Percentiles rank a stretch among this genome's conserved stretches.
Conservation (phyloP, 768 basidiomycete genomes). For the Lentinula raphanica region DNA sequence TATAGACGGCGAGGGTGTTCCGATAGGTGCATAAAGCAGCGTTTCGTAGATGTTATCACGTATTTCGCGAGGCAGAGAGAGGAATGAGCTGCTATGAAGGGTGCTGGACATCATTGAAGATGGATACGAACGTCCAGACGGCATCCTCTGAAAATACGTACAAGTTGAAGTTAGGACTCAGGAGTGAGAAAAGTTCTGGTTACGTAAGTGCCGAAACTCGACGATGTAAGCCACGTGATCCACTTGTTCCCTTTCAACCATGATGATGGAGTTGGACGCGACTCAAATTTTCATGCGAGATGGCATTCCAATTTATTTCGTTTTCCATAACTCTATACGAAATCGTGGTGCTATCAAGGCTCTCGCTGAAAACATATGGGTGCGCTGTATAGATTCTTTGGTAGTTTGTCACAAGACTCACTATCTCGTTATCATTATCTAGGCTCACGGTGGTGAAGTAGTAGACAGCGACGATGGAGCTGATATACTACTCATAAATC, state of each 20-base stretch:
- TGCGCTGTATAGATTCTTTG: background rate
- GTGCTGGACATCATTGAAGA: background rate
- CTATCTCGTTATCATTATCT: background rate
- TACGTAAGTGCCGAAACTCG: no score
- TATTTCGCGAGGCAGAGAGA: background rate
- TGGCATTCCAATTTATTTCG: background rate
- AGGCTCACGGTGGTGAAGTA: conserved; percentile 1
- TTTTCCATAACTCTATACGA: background rate
- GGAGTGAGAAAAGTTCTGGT: no score
- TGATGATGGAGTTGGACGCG: no score
- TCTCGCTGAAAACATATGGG: background rate
- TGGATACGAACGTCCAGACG: no score
- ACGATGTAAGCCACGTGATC: no score
- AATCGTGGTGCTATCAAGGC: background rate
- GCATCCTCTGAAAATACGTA: no score
- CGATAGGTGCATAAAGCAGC: background rate
- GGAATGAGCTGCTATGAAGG: background rate
- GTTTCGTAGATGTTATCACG: background rate
- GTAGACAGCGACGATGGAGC: background rate
- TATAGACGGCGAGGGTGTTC: background rate
- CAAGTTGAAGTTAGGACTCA: no score
- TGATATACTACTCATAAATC: background rate
- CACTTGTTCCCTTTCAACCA: no score
- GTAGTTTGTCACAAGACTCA: background rate
- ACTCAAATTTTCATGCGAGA: no score